Conservation (phyloP, 306 rosid genomes). For the Sicyos edulis region DNA sequence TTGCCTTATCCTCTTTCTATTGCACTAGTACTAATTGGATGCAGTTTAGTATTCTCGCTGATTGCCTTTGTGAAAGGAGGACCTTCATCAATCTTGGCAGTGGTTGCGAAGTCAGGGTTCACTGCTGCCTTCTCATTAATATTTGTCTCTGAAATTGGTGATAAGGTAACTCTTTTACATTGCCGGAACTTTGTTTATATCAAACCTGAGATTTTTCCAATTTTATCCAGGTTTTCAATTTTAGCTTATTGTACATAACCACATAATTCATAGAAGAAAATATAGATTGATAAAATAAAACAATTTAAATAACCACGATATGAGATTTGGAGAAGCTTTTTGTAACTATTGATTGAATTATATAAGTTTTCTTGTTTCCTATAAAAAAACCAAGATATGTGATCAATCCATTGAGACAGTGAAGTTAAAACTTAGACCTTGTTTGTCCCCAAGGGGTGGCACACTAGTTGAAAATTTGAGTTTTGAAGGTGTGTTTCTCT, state of each 20-base stretch:
- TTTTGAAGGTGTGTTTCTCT: too few species aligned
- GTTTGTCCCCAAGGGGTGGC: too few species aligned
- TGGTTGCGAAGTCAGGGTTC: slow-evolving; percentile 86
- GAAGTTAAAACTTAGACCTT: too few species aligned
- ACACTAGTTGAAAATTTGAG: too few species aligned
- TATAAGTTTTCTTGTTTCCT: too few species aligned
- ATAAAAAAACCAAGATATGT: too few species aligned
- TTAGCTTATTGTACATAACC: neutral
- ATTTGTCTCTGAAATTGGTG: slow-evolving; percentile 97
- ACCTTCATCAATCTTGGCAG: slow-evolving; percentile 62
- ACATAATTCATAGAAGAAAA: neutral
- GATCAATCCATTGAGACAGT: too few species aligned
- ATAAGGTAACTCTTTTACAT: slow-evolving; percentile 50
- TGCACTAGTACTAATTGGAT: slow-evolving; percentile 69
- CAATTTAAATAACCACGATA: too few species aligned
- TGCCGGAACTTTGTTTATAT: neutral
- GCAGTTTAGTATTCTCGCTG: slow-evolving; percentile 63
- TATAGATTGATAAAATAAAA: neutral
- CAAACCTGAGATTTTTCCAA: neutral
- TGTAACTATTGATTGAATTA: too few species aligned
- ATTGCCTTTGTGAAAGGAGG: slow-evolving; percentile 87
- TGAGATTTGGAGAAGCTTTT: too few species aligned
- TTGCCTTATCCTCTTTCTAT: slow-evolving; percentile 63
- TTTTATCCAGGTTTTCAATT: neutral
- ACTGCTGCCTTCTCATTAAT: slow-evolving; percentile 96